These are phyloP conservation scores for Wickerhamomyces sp. DNA, from an alignment of 1,139 yeast species.

Conservation along the genomic window DNA sequence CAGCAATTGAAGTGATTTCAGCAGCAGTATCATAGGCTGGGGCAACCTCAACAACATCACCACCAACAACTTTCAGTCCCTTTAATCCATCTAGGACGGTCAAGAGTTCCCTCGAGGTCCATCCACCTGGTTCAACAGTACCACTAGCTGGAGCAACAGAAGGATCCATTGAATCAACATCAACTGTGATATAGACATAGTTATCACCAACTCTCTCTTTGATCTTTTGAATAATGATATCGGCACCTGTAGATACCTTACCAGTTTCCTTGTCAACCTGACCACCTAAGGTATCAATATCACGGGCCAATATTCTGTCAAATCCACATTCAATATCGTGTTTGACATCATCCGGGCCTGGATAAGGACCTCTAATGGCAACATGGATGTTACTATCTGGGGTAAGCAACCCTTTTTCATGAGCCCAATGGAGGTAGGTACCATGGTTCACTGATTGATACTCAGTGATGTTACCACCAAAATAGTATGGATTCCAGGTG, in stretches of 20 bases:
- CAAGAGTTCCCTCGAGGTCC: constrained; percentile 46
- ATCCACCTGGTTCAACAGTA: constrained; percentile 57
- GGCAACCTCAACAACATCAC: constrained; percentile 56
- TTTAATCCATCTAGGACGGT: constrained; percentile 43
- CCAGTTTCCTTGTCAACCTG: constrained; percentile 1
- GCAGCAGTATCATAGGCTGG: constrained; percentile 48
- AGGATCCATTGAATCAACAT: constrained; percentile 52
- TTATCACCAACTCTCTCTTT: constrained; percentile 30
- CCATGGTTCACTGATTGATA: constrained; percentile 47
- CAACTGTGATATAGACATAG: constrained; percentile 50
- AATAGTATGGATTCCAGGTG: constrained; percentile 51
- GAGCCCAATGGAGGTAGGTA: constrained; percentile 51
- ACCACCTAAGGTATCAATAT: constrained; percentile 31
- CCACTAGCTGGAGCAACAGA: constrained; percentile 57
- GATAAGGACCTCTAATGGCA: constrained; percentile 31
- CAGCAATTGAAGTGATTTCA: constrained; percentile 49
- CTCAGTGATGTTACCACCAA: constrained; percentile 52
- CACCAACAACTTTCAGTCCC: constrained; percentile 47
- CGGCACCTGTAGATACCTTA: constrained; percentile 35
- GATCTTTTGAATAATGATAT: constrained; percentile 35
- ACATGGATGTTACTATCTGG: constrained; percentile 35
- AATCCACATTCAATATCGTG: constrained; percentile 49
- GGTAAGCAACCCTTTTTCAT: constrained; percentile 47
- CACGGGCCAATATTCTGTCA: constrained; percentile 40
- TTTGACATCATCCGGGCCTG: constrained; percentile 33